These are phyloP conservation scores for Apiospora phragmitis DNA, from an alignment of 2,329 filamentous ascomycete genomes.

Conservation along the genomic window DNA sequence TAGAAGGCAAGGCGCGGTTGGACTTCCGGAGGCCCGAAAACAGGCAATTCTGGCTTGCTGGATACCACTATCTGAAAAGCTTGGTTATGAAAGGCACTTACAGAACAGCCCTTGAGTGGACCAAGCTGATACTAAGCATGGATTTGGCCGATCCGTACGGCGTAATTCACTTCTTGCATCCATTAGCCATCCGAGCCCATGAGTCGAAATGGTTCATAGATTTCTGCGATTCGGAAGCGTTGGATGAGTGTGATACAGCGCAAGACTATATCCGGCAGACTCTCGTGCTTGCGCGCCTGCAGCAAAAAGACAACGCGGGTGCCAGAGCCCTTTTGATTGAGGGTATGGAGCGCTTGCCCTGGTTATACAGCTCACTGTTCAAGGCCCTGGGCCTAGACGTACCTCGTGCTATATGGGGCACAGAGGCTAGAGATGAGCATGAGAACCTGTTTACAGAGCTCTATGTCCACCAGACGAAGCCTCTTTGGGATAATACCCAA, in stretches of 20 bases:
- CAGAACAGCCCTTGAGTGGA: constrained; percentile 91
- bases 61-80: constrained; percentile 84
- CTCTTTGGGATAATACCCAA: constrained; percentile 82
- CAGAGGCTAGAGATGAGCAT: constrained; percentile 63
- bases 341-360: constrained; percentile 76
- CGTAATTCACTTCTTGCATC: constrained; percentile 77
- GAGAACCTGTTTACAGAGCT: constrained; percentile 72
- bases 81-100: constrained; percentile 90
- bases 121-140: constrained; percentile 77
- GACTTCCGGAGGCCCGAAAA: constrained; percentile 84
- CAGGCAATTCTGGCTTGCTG: constrained; percentile 87
- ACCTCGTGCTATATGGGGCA: constrained; percentile 82
- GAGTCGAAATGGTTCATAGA: constrained; percentile 76
- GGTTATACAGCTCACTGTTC: constrained; percentile 80
- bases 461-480: constrained; percentile 75
- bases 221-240: constrained; percentile 53
- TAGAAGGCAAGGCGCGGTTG: constrained; percentile 76
- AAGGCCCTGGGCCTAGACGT: constrained; percentile 77
- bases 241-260: constrained; percentile 39
- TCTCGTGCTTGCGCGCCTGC: constrained; percentile 72
- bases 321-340: constrained; percentile 64
- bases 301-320: constrained; percentile 64
- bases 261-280: constrained; percentile 73
- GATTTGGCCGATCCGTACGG: constrained; percentile 81
- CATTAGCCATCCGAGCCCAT: constrained; percentile 78